Base-by-base conservation (phyloP, 2,329 filamentous ascomycete species). In the Chaetomium strumarium region DNA sequence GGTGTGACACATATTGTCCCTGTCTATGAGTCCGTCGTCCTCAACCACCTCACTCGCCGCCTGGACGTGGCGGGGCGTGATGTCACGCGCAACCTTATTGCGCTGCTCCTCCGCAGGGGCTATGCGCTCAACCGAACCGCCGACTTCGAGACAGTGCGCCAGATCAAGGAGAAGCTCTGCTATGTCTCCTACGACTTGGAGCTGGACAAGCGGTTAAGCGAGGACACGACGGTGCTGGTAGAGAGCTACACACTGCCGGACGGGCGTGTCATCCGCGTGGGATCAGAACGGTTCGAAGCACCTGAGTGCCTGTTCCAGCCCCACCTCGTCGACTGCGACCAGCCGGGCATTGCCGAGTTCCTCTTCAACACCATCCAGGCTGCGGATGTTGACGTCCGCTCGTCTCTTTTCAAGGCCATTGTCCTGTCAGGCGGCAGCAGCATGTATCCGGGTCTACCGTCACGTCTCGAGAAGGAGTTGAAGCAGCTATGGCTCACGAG, bases 131-230 rank as follows among this genome's bases (percentile, higher is more conserved):
- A 99, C 81, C 84, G 93, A 69, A 99, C 93, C 12, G 93, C 93
- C 68, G 93, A 99, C 70, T 99, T 99, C 71, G 93, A 99, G 73
- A 99, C 93, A 4, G 93, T 99, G 52, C 88, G 93, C 57, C 92
- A 97, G 71, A 97, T 99, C 77, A 99, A 99, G 76, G 93, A 99
- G 79, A 99, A 99, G 79, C 86, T 99, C 47, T 97, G 93, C 79
- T 99, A 99, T 70, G 92, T 99, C 52, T 96, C 91, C 12, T 99
- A 97, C 76, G 93, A 99, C 70, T 81, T 99, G 52, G 90, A 95
- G 72, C 79, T 99, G 51, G 93, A 99, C 77, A 91, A 97, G 75
- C 85, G 88, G 62, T 83, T 99, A 59, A 95, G 89, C 66, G 93
- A 99, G 74, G 93, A 99, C 65, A 99, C 93, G 14, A 99, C 93